phyloP scores from a whole-genome alignment of 257 asterid genomes.

The Solanum appendiculatum region DNA sequence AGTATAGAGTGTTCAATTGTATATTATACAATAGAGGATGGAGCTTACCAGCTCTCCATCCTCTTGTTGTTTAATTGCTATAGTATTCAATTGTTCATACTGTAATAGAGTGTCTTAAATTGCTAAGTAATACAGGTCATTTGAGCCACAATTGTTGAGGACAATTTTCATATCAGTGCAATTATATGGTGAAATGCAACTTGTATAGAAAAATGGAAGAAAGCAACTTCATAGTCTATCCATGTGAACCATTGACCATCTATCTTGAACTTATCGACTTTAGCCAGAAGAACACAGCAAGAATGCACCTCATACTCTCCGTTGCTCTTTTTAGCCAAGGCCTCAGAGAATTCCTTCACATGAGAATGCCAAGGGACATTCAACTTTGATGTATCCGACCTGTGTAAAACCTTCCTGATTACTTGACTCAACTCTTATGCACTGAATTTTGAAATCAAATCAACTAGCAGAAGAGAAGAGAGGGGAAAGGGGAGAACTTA shows the following conservation, averaged over 20 bases:
- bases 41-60: no score
- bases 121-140: no score
- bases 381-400: conserved; percentile 92
- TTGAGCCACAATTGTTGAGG: no score
- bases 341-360: conserved; percentile 84
- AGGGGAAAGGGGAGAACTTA: conserved; percentile 21
- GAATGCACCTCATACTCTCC: conserved; percentile 84
- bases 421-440: not conserved
- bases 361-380: conserved; percentile 98
- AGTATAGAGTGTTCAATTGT: no score
- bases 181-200: no score
- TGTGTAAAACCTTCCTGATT: conserved; percentile 9
- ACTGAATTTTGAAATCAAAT: not conserved
- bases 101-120: no score
- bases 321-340: conserved; percentile 67
- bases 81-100: no score
- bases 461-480: not conserved
- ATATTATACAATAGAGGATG: no score
- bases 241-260: conserved; percentile 85
- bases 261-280: conserved; percentile 73
- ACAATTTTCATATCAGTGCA: no score
- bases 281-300: conserved; percentile 90
- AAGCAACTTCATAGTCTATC: conserved; percentile 96
- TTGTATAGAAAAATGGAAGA: no score
- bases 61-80: no score